Conservation (phyloP, 352 stramenopile genomes). For the Phytopythium mirpurense region DNA sequence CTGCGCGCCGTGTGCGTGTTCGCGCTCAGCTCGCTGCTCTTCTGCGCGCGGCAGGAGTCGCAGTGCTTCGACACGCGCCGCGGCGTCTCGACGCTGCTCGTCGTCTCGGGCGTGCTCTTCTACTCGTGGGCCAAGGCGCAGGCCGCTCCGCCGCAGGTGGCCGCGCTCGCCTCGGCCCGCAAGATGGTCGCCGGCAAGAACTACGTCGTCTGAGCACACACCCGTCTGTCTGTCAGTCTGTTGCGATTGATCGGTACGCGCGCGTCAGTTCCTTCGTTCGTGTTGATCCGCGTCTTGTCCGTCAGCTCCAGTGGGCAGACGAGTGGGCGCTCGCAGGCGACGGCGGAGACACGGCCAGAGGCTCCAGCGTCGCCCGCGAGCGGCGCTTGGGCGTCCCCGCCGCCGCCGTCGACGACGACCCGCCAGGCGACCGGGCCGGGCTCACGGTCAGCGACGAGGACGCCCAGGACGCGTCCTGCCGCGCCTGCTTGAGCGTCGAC, state of each 20-base stretch:
- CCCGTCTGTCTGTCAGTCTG: background rate
- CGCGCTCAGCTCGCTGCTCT: conserved; percentile 74
- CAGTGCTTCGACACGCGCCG: conserved; percentile 85
- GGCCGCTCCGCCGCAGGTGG: conserved; percentile 22
- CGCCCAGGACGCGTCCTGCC: conserved; percentile 15
- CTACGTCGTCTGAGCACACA: conserved; percentile 45
- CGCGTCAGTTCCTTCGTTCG: too few species aligned
- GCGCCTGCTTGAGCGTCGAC: conserved; percentile 35
- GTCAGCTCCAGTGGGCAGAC: background rate
- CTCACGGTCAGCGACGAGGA: conserved; percentile 6
- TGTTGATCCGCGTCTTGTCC: too few species aligned
- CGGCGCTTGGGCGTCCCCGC: conserved; percentile 35
- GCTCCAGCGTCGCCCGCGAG: conserved; percentile 50
- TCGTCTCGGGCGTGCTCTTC: conserved; percentile 78
- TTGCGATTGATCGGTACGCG: too few species aligned
- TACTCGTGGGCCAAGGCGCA: conserved; percentile 85
- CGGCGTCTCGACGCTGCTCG: conserved; percentile 73
- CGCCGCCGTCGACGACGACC: background rate
- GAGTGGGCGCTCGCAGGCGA: background rate
- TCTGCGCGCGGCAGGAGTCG: conserved; percentile 80
- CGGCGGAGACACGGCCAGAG: conserved; percentile 5
- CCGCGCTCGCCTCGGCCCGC: conserved; percentile 13
- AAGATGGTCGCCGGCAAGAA: conserved; percentile 66
- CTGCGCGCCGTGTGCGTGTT: conserved; percentile 85
- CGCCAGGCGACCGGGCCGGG: conserved; percentile 34